Conservation (phyloP, 805 yeast species). For the Clavispora fructus region DNA sequence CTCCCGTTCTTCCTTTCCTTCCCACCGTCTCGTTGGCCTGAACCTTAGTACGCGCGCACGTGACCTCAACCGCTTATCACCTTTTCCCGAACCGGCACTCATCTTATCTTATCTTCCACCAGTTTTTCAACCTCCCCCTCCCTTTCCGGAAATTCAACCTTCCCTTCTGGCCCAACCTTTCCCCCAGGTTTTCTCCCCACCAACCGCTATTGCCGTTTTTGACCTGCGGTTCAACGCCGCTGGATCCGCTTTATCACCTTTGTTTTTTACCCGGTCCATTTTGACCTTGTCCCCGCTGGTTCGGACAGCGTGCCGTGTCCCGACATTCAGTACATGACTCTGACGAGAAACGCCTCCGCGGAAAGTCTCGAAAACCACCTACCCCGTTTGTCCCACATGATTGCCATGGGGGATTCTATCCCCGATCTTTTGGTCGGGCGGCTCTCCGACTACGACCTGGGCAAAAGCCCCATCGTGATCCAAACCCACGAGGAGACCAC, state of each 20-base stretch:
- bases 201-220: not conserved
- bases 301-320: not conserved
- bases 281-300: not conserved
- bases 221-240: not conserved
- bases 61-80: constrained; percentile 2
- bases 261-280: not conserved
- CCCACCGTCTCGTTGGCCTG: too few relatives aligned
- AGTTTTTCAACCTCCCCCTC: not conserved
- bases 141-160: not conserved
- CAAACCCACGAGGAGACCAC: not conserved
- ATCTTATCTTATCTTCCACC: constrained; percentile 9
- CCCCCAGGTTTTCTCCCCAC: not conserved
- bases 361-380: not conserved
- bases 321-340: not conserved
- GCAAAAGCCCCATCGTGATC: not conserved
- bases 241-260: not conserved
- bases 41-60: too few relatives aligned
- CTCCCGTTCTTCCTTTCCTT: too few relatives aligned
- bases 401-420: not conserved
- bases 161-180: not conserved
- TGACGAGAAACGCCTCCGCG: not conserved
- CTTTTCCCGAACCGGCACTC: constrained; percentile 1
- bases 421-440: not conserved
- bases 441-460: not conserved
- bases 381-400: not conserved